Percentiles rank a stretch among this genome's conserved stretches.
Conservation (phyloP, 805 yeast species). For the Ogataea nonfermentans region DNA sequence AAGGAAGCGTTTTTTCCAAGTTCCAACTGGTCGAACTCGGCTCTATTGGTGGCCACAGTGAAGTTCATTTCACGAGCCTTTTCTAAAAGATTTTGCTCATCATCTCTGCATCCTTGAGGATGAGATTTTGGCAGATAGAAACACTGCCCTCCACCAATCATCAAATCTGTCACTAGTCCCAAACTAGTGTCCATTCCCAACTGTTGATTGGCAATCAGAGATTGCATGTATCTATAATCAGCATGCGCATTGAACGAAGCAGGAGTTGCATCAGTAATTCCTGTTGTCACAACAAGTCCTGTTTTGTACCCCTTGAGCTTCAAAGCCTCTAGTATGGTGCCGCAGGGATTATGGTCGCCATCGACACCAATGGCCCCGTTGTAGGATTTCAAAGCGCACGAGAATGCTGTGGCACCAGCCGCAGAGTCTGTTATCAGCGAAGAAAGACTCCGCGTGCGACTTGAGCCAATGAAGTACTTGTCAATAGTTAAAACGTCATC, state of each 20-base stretch:
- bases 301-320: conserved; percentile 78
- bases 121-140: conserved; percentile 60
- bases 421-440: conserved; percentile 92
- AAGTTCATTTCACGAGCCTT: conserved; percentile 63
- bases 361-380: conserved; percentile 92
- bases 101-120: conserved; percentile 67
- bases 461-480: conserved; percentile 71
- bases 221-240: conserved; percentile 73
- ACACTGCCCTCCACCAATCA: conserved; percentile 90
- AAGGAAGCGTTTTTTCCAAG: conserved; percentile 62
- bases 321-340: conserved; percentile 84
- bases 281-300: conserved; percentile 89
- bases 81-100: conserved; percentile 62
- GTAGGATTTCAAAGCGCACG: conserved; percentile 79
- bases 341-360: conserved; percentile 70
- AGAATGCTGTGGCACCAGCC: conserved; percentile 94
- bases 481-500: conserved; percentile 64
- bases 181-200: conserved; percentile 71
- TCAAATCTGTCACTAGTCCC: conserved; percentile 77
- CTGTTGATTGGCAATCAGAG: conserved; percentile 83
- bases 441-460: conserved; percentile 76
- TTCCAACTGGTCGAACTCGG: conserved; percentile 54
- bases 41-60: conserved; percentile 59
- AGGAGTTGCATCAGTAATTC: conserved; percentile 94
- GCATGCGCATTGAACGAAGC: conserved; percentile 86